Conservation (phyloP, 1,284 basidiomycete genomes). For the Ceratobasidium sp. region DNA sequence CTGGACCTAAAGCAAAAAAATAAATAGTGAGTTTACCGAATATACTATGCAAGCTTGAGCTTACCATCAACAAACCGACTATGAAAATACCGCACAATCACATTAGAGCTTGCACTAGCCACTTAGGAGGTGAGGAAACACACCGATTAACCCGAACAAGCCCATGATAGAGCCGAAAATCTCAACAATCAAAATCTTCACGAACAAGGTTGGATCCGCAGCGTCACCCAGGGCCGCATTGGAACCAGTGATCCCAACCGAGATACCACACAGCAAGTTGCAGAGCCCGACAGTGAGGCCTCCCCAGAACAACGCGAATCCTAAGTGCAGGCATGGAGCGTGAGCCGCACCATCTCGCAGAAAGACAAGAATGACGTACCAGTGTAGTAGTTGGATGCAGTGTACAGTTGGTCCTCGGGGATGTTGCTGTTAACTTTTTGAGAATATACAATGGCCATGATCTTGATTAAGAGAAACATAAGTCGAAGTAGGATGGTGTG, state of each 20-base stretch:
- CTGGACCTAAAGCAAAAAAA: slow-evolving; percentile 7
- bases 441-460: slow-evolving; percentile 94
- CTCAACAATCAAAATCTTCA: slow-evolving; percentile 94
- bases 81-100: slow-evolving; percentile 33
- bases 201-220: slow-evolving; percentile 90
- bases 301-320: slow-evolving; percentile 94
- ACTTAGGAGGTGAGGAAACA: slow-evolving; percentile 53
- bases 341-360: not conserved
- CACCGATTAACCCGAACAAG: slow-evolving; percentile 90
- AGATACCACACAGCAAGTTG: slow-evolving; percentile 93
- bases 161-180: slow-evolving; percentile 95
- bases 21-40: not conserved
- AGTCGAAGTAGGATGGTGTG: not conserved
- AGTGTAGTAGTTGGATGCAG: slow-evolving; percentile 88
- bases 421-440: slow-evolving; percentile 72
- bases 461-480: slow-evolving; percentile 61
- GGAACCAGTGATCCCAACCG: slow-evolving; percentile 90
- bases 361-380: slow-evolving; percentile 60
- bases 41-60: slow-evolving; percentile 47
- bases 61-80: slow-evolving; percentile 77
- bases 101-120: slow-evolving; percentile 16
- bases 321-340: slow-evolving; percentile 56
- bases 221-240: slow-evolving; percentile 93
- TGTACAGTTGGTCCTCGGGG: slow-evolving; percentile 74
- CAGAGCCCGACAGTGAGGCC: slow-evolving; percentile 90